Base-by-base conservation (phyloP, 371 early-diverging fungal species). In the Apophysomyces trapeziformis region DNA sequence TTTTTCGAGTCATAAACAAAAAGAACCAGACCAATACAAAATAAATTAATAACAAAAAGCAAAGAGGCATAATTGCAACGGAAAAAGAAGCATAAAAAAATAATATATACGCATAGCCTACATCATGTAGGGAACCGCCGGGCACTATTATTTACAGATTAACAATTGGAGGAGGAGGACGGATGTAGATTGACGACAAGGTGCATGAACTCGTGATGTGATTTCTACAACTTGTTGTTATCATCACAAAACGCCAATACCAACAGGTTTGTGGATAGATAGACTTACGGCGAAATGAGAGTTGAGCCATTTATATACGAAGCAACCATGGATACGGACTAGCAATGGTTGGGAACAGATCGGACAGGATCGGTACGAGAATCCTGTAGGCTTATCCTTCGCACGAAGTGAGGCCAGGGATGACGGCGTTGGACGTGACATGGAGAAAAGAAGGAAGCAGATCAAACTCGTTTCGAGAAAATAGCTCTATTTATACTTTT, bases 111-210 rank as follows among this genome's bases (percentile, higher is more conserved):
- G 47, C 47, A 47, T 47, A 47, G n/a, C 47, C 47, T 47, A 47
- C 47, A n/a, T 47, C 7, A 14, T 47, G 47, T 47, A 47, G 47
- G 32, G 47, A 47, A 47, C 47, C 47, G 18, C 18, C 18, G 47
- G n/a, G n/a, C 18, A 16, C 18, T 47, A 4, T 47, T 47, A 47
- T 47, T 11, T 47, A 47, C 47, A 47, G 18, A n/a, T n/a, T 47
- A 47, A 47, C n/a, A 47, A 47, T 47, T 47, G 47, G 47, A 47
- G 47, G 47, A 47, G 47, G 47, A 47, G 18, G 47, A 47, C n/a
- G 47, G 47, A 47, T 47, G 47, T 47, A 47, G 47, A 18, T 47
- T 47, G 47, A 47, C 47, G 47, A 47, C 47, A 47, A 47, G 47
- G 4, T 47, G 47, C 47, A 47, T 47, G n/a, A 47, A 47, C 18